Evolutionary conservation across 2,329 filamentous ascomycete species (phyloP), one percentile per base, ranked within the genome.

Genomic region (Stagonosporopsis tanaceti): DNA sequence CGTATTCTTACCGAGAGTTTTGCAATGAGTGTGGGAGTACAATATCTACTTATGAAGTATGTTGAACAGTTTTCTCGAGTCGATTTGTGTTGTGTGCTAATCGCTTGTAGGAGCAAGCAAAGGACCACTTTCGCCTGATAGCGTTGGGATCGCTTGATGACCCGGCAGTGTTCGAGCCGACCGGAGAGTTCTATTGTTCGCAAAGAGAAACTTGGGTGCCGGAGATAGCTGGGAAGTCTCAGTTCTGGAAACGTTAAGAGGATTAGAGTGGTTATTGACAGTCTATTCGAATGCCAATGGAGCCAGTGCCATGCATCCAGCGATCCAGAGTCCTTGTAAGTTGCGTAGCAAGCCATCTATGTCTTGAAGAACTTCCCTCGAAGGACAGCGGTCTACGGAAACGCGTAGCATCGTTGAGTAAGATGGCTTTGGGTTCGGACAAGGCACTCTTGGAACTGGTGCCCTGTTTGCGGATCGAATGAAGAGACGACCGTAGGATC

Each of bases 101-200:
- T 27, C 9, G 3, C 7, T 4, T 42, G 34, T 42, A 70, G 64
- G 70, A 73, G 52, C 51, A 55, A 40, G 64, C 61, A 1, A 69
- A 71, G 45, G 41, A 51, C 4, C 38, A 61, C 24, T 73, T 66
- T 37, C 61, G 69, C 6, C 68, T 67, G 35, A 61, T 73, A 32
- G 38, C 53, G 7, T 53, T 67, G 1, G 70, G 70, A 1, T 65
- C 58, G 4, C 53, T 74, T 5, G 70, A 71, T 45, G 65, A 71
- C 20, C 58, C 65, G 1, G 54, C 63, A 11, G 60, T 60, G 8
- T 57, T 74, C 20, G 66, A 68, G 32, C 70, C 69, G 7, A 71
- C 87, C 69, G 91, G 90, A 7, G 87, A 90, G 59, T 93, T 94
- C 76, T 96, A 88, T 75, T 96, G 90, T 74, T 89, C 57, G 25